Percentiles rank a stretch among this genome's conserved stretches.
phyloP scores from a whole-genome alignment of 208 protist genomes.

The Leishmania gerbilli region DNA sequence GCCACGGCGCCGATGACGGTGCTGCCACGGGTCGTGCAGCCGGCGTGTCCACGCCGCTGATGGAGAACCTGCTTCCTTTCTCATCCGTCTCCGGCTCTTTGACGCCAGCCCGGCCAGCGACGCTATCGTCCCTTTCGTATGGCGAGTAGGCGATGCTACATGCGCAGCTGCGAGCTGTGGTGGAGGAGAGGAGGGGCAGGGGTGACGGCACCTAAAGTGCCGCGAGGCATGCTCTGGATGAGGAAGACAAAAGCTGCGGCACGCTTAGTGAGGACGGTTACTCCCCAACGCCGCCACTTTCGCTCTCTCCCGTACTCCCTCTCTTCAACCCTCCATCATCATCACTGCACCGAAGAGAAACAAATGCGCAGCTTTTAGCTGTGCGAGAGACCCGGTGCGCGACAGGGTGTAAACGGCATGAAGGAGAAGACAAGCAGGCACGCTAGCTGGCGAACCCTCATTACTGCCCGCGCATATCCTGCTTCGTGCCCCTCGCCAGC shows the following conservation, averaged over 20 bases:
- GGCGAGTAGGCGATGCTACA: not conserved
- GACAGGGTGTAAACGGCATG: not conserved
- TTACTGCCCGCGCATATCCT: not conserved
- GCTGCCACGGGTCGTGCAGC: not conserved
- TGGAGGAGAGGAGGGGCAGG: not conserved
- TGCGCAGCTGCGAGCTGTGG: not conserved
- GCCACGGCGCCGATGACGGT: not conserved
- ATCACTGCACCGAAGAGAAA: no score
- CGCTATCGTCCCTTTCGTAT: not conserved
- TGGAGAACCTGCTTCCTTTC: not conserved
- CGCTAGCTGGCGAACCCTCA: not conserved
- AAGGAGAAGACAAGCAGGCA: no score
- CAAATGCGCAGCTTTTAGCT: not conserved
- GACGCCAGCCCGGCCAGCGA: slow-evolving; percentile 14
- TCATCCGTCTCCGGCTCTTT: not conserved
- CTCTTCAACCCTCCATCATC: not conserved
- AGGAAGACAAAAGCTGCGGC: not conserved
- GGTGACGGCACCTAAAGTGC: not conserved
- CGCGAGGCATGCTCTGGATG: not conserved
- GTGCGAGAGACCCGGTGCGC: not conserved
- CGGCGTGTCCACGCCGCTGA: not conserved
- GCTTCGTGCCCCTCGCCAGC: not conserved
- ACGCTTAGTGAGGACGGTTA: not conserved
- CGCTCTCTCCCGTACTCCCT: not conserved
- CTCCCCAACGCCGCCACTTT: not conserved